Evolutionary conservation across 23 red algal species (phyloP).

Genomic region (Gracilaria vermiculophylla): DNA sequence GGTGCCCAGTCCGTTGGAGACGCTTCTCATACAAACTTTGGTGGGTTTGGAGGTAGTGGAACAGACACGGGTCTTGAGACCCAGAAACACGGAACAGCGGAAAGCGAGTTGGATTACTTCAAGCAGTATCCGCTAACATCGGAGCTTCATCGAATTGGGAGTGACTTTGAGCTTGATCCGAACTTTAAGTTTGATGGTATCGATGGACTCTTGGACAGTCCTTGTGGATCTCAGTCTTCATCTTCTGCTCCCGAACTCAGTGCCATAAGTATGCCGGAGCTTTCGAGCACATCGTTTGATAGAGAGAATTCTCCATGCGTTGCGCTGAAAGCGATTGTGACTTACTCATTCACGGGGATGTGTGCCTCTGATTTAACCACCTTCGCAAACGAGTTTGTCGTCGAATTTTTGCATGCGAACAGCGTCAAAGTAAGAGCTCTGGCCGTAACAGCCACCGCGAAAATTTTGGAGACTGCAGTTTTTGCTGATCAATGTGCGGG

Average conservation of each 20-base stretch:
- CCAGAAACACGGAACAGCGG: neutral
- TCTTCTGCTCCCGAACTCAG: slow-evolving; percentile 6
- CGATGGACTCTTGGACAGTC: slow-evolving; percentile 3
- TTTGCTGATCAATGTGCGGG: neutral
- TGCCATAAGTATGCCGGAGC: slow-evolving; percentile 10
- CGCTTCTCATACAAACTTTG: neutral
- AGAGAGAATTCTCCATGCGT: slow-evolving; percentile 61
- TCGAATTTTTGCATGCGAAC: slow-evolving; percentile 43
- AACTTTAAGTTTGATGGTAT: neutral
- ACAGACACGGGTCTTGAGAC: neutral
- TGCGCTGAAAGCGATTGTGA: slow-evolving; percentile 53
- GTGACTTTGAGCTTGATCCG: neutral
- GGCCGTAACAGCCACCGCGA: slow-evolving; percentile 21
- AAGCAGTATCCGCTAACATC: slow-evolving; percentile 23
- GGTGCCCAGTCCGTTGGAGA: neutral
- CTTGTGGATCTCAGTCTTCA: neutral
- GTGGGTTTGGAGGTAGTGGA: neutral
- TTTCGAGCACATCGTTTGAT: neutral
- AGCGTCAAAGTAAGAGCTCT: slow-evolving; percentile 45
- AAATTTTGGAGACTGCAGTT: slow-evolving; percentile 36
- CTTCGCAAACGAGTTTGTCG: slow-evolving; percentile 36
- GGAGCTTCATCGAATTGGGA: slow-evolving; percentile 42
- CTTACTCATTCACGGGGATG: slow-evolving; percentile 41
- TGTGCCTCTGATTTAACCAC: slow-evolving; percentile 22
- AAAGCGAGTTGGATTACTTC: slow-evolving; percentile 17